Conservation (phyloP, 306 rosid genomes). For the Corylus heterophylla region DNA sequence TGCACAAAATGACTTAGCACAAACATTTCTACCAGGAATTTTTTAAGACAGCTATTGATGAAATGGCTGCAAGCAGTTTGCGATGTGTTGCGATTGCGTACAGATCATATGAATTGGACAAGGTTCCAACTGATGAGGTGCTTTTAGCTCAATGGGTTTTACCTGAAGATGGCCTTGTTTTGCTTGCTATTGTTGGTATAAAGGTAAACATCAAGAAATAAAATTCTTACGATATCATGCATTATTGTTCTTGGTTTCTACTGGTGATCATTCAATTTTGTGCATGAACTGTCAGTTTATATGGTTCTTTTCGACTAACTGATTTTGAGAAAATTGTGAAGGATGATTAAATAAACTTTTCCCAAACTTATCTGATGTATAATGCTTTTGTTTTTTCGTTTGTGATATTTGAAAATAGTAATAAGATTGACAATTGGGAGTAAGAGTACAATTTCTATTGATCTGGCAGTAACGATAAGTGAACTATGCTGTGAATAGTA, state of each 20-base stretch:
- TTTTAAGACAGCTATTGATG: slow-evolving; percentile 64
- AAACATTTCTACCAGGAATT: slow-evolving; percentile 46
- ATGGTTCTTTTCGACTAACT: neutral
- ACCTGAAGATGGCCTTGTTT: slow-evolving; percentile 78
- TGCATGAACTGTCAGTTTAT: neutral
- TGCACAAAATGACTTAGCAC: neutral
- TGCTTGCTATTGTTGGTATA: slow-evolving; percentile 93
- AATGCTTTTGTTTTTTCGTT: neutral
- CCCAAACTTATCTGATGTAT: neutral
- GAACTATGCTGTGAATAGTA: no score
- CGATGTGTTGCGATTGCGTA: slow-evolving; percentile 95
- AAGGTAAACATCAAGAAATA: slow-evolving; percentile 57
- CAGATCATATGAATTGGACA: slow-evolving; percentile 61
- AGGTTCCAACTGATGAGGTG: slow-evolving; percentile 70
- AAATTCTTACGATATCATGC: slow-evolving; percentile 24
- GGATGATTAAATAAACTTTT: neutral
- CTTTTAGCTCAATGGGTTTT: slow-evolving; percentile 70
- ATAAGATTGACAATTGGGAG: no score
- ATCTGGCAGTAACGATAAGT: no score
- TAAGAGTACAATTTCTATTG: no score
- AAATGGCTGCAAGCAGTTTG: slow-evolving; percentile 91
- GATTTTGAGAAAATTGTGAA: neutral
- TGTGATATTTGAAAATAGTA: neutral
- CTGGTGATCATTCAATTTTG: neutral
- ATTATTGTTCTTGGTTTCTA: slow-evolving; percentile 14